Evolutionary conservation across 2,329 filamentous ascomycete species (phyloP).

Genomic region (Colletotrichum aenigma): DNA sequence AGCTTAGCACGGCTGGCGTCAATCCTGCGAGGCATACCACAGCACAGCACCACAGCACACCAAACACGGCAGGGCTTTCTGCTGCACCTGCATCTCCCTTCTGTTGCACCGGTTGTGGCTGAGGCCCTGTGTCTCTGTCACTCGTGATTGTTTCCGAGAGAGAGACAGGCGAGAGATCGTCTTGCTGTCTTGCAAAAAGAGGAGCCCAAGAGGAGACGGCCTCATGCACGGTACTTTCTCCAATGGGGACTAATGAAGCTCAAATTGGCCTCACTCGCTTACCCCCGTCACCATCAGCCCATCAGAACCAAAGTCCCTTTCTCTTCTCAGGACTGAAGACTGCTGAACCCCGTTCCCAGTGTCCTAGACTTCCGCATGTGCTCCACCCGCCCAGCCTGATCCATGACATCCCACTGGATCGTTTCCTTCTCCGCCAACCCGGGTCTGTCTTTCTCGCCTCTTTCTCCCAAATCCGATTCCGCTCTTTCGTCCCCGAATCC

Average conservation of each 20-base stretch:
- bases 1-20: neutral
- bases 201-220: neutral
- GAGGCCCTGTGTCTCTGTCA: neutral
- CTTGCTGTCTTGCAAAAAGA: neutral
- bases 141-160: neutral
- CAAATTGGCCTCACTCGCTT: conserved; percentile 18
- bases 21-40: neutral
- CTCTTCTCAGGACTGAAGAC: neutral
- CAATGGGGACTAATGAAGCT: neutral
- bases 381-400: conserved; percentile 1
- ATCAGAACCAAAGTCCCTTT: conserved; percentile 16
- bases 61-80: neutral
- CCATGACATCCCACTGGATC: neutral
- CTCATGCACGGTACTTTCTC: conserved; percentile 20
- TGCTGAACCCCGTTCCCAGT: neutral
- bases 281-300: conserved; percentile 14
- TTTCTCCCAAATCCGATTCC: neutral
- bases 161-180: neutral
- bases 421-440: conserved; percentile 11
- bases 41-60: neutral
- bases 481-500: neutral
- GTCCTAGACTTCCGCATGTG: neutral
- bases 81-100: neutral
- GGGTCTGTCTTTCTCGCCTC: neutral
- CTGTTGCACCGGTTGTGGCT: neutral